Evolutionary conservation across 106 monocot genomes (phyloP), one percentile per base, ranked within the genome.

Genomic region (Hemerocallis citrina): DNA sequence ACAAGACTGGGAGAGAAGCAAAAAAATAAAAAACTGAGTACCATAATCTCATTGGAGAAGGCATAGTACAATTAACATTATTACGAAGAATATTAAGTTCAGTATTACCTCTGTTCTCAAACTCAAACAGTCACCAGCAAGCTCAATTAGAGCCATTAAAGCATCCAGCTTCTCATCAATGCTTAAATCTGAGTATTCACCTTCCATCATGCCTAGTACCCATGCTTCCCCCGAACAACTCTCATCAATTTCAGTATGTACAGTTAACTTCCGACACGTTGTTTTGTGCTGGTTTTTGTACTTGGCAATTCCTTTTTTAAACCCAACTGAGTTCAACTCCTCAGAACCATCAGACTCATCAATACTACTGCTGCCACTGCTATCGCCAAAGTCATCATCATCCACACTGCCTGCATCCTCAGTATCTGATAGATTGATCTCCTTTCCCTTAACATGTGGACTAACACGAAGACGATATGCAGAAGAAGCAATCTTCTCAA

Each of bases 131-230:
- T 79, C 59, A 57, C 59, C 67, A 68, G 77, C 65, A 37, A 98
- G 79, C 69, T 91, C 87, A 52, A 84, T 71, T 21, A 91, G 70
- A 44, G 87, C 78, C 47, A 70, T 63, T 52, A 98, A 73, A 52
- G 76, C 81, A 77, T 92, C 84, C 50, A 98, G 67, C 77, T 98
- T 98, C 71, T 98, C 96, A 50, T 87, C 96, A 46, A 77, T 79
- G 63, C 88, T 91, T 68, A 98, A 65, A 72, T 87, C 64, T 16
- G 87, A 90, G 62, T 91, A 98, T 59, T 92, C 91, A 42, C 96
- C 88, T 67, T 98, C 96, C 87, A 98, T 85, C 67, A 98, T 64
- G 34, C 91, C 91, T 28, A 79, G 71, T 29, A 85, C 44, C 83
- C 96, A 98, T 64, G 84, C 81, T 66, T 91, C 96, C 11, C 96